Percentiles rank a stretch among this genome's conserved stretches.
These are phyloP conservation scores for Thecaphora frezii DNA, from an alignment of 1,284 basidiomycete genomes.

Conservation along the genomic window DNA sequence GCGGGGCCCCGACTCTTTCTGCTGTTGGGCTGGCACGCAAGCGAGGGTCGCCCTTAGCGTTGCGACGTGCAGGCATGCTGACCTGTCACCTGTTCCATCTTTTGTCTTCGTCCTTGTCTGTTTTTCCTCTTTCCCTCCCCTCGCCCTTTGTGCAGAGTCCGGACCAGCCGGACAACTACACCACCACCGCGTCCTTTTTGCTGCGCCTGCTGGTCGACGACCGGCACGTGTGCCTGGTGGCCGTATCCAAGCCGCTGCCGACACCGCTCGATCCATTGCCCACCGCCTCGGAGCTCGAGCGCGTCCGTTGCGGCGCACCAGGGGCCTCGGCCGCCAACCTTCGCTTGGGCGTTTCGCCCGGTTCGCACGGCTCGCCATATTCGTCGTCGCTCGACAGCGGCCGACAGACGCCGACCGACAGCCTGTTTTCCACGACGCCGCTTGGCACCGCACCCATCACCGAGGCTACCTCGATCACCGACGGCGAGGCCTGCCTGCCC, in stretches of 20 bases:
- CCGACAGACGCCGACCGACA: background rate
- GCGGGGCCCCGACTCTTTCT: background rate
- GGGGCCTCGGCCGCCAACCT: background rate
- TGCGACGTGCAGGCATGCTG: too few relatives aligned
- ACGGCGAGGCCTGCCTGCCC: background rate
- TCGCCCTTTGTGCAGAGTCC: conserved; percentile 16
- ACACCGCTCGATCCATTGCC: conserved; percentile 29
- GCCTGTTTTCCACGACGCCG: conserved; percentile 10
- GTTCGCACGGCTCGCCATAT: background rate
- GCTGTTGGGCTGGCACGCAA: background rate
- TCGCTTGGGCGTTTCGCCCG: conserved; percentile 1
- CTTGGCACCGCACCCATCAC: background rate
- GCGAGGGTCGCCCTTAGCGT: background rate
- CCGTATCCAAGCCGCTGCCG: conserved; percentile 46
- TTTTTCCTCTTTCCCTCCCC: background rate
- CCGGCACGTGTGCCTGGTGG: conserved; percentile 49
- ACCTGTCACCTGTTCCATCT: background rate
- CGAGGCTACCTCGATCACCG: background rate
- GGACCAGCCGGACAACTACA: conserved; percentile 44
- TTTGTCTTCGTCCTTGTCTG: background rate
- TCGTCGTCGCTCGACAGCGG: background rate
- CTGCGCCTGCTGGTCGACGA: conserved; percentile 52
- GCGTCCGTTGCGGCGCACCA: too few relatives aligned
- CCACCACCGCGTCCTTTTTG: conserved; percentile 45
- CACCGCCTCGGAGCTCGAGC: conserved; percentile 4